phyloP scores from a whole-genome alignment of 345 rosid species.

The Gossypium arboreum region DNA sequence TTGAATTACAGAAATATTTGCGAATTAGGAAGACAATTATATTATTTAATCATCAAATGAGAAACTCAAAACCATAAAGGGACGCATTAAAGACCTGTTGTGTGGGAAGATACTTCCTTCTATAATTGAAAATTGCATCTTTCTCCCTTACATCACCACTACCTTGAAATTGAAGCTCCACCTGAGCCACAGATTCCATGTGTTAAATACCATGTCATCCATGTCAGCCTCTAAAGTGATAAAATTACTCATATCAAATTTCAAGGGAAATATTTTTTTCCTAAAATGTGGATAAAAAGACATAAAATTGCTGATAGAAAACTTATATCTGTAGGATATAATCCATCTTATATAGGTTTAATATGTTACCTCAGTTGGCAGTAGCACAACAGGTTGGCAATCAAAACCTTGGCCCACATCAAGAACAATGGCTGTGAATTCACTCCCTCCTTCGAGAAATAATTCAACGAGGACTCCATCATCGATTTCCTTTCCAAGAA shows the following conservation, averaged over 20 bases:
- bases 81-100: conserved; percentile 57
- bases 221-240: neutral
- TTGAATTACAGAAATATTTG: conserved; percentile 28
- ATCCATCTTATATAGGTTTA: neutral
- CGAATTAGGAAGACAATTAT: conserved; percentile 14
- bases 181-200: conserved; percentile 44
- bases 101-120: conserved; percentile 94
- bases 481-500: conserved; percentile 66
- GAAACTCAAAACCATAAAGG: neutral
- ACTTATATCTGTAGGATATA: neutral
- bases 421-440: conserved; percentile 88
- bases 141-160: conserved; percentile 54
- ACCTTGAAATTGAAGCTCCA: conserved; percentile 76
- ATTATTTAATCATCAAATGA: neutral
- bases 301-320: neutral
- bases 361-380: conserved; percentile 82
- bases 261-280: neutral
- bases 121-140: conserved; percentile 81
- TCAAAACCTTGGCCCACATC: conserved; percentile 80
- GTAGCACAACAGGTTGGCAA: conserved; percentile 68
- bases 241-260: neutral
- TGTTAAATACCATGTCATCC: conserved; percentile 14
- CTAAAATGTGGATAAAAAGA: neutral
- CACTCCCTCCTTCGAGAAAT: conserved; percentile 81
- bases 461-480: conserved; percentile 68